These are phyloP conservation scores for Ilyonectria mors-panacis DNA, from an alignment of 2,329 filamentous ascomycete genomes.

Conservation along the genomic window DNA sequence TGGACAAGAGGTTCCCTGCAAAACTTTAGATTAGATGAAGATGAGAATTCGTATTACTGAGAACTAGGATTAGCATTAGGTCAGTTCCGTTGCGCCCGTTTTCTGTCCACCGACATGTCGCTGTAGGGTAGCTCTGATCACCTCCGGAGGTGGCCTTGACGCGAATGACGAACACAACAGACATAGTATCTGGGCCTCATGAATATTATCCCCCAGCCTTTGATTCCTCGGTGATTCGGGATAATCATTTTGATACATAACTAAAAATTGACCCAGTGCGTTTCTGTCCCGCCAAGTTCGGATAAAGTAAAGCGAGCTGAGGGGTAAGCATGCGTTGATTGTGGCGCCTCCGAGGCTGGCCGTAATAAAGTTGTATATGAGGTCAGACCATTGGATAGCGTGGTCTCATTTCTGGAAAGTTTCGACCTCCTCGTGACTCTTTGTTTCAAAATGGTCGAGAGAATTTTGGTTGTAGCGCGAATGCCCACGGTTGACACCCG, in stretches of 20 bases:
- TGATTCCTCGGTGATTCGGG: background rate
- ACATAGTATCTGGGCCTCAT: background rate
- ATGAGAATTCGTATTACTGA: background rate
- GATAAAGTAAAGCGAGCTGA: constrained; percentile 23
- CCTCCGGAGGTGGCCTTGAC: too few species aligned
- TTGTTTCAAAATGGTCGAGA: constrained; percentile 18
- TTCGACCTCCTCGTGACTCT: background rate
- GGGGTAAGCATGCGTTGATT: background rate
- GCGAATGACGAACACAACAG: background rate
- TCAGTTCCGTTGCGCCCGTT: background rate
- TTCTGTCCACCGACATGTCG: background rate
- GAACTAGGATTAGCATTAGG: background rate
- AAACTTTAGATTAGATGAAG: constrained; percentile 27
- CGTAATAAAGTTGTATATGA: background rate
- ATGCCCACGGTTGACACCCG: constrained; percentile 16
- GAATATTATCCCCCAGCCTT: too few species aligned
- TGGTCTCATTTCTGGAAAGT: background rate
- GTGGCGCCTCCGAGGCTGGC: background rate
- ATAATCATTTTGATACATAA: background rate
- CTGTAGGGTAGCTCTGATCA: background rate
- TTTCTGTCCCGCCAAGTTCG: background rate
- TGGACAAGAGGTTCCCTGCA: constrained; percentile 38
- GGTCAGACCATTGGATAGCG: background rate
- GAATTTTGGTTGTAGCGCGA: constrained; percentile 22
- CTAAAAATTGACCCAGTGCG: background rate